These are phyloP conservation scores for Podila epicladia DNA, from an alignment of 192 early-diverging fungal genomes.

Conservation along the genomic window DNA sequence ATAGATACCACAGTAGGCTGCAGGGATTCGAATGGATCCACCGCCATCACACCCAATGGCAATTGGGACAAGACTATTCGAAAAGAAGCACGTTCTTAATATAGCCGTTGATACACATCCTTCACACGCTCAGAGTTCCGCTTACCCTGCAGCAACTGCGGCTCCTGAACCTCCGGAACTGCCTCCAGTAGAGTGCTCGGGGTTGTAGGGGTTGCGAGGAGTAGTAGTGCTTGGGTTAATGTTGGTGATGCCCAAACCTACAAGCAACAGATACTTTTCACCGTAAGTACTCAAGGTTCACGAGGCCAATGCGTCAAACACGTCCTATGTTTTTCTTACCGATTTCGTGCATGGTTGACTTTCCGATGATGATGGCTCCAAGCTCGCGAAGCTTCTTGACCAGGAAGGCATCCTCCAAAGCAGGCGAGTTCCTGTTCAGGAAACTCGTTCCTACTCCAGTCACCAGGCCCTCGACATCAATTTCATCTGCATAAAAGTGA, in stretches of 20 bases:
- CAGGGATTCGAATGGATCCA: slow-evolving; percentile 74
- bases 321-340: slow-evolving; percentile 52
- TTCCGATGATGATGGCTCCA: slow-evolving; percentile 75
- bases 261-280: not conserved
- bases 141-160: slow-evolving; percentile 66
- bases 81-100: not conserved
- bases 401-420: slow-evolving; percentile 58
- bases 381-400: slow-evolving; percentile 60
- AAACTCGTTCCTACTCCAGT: slow-evolving; percentile 68
- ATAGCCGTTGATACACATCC: too few relatives aligned
- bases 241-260: slow-evolving; percentile 63
- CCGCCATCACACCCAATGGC: slow-evolving; percentile 79
- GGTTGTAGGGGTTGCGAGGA: slow-evolving; percentile 72
- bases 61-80: slow-evolving; percentile 63
- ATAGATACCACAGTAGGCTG: slow-evolving; percentile 77
- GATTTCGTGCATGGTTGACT: slow-evolving; percentile 80
- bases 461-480: slow-evolving; percentile 65
- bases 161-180: slow-evolving; percentile 74
- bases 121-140: too few relatives aligned
- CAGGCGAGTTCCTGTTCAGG: slow-evolving; percentile 60
- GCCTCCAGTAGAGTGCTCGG: slow-evolving; percentile 70
- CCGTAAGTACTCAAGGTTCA: not conserved
- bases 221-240: slow-evolving; percentile 68
- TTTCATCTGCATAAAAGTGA: slow-evolving; percentile 57
- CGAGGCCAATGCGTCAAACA: not conserved